phyloP scores from a whole-genome alignment of 192 early-diverging fungal genomes.

The Mortierella claussenii region DNA sequence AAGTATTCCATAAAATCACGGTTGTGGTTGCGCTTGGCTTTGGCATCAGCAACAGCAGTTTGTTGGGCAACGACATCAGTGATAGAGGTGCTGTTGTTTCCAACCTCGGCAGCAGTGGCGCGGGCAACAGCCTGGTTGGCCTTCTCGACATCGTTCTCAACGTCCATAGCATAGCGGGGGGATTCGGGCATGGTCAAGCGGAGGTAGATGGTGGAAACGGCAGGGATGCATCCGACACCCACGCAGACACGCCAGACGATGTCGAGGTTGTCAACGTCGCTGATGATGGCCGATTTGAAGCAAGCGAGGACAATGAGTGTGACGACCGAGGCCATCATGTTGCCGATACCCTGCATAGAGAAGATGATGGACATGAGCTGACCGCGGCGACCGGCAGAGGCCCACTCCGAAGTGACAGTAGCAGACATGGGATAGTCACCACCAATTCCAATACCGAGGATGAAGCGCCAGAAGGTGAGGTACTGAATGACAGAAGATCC shows the following conservation, averaged over 20 bases:
- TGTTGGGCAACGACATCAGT: conserved; percentile 53
- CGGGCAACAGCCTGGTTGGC: conserved; percentile 41
- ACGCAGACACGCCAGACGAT: conserved; percentile 90
- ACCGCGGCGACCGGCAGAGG: conserved; percentile 79
- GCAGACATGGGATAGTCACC: conserved; percentile 90
- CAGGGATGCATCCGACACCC: conserved; percentile 84
- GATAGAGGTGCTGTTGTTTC: conserved; percentile 72
- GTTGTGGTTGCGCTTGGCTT: conserved; percentile 59
- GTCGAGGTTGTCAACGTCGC: conserved; percentile 75
- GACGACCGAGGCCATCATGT: conserved; percentile 78
- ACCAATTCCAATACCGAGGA: conserved; percentile 83
- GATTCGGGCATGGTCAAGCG: conserved; percentile 91
- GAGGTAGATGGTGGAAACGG: conserved; percentile 84
- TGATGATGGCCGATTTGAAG: conserved; percentile 74
- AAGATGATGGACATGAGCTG: conserved; percentile 87
- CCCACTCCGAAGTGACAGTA: conserved; percentile 93
- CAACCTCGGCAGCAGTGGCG: conserved; percentile 58
- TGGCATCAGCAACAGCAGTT: conserved; percentile 29
- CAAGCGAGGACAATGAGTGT: conserved; percentile 71
- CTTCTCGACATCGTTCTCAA: conserved; percentile 60
- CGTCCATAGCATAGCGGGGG: conserved; percentile 78
- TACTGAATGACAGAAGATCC: conserved; percentile 70
- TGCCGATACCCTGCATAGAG: conserved; percentile 93
- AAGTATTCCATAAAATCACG: conserved; percentile 79
- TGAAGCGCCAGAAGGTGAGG: conserved; percentile 78